Conservation (phyloP, 768 basidiomycete species). For the Termitomyces sp. region DNA sequence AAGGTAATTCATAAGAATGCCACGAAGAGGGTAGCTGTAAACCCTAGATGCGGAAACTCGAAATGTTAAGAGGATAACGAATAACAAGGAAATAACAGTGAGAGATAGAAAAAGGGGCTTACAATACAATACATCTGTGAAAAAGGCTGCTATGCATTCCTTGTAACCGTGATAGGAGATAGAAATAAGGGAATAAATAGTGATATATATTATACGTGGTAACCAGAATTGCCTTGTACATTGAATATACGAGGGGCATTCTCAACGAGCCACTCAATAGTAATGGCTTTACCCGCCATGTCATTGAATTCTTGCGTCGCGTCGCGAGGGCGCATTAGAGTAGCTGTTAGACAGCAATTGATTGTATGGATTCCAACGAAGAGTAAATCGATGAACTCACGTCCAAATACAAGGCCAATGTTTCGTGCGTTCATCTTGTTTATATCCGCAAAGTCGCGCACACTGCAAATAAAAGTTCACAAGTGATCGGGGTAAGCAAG, state of each 20-base stretch:
- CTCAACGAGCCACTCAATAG: slow-evolving; percentile 93
- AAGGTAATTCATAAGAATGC: neutral
- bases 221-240: slow-evolving; percentile 8
- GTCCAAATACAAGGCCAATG: slow-evolving; percentile 96
- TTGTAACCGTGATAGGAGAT: neutral
- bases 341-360: slow-evolving; percentile 51
- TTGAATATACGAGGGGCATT: slow-evolving; percentile 62
- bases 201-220: slow-evolving; percentile 9
- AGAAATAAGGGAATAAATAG: slow-evolving; percentile 15
- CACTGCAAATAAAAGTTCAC: slow-evolving; percentile 33
- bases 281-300: slow-evolving; percentile 94
- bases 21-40: neutral
- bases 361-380: neutral
- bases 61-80: neutral
- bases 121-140: slow-evolving; percentile 5
- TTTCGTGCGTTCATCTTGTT: slow-evolving; percentile 97
- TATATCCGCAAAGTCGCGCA: slow-evolving; percentile 58
- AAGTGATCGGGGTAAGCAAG: slow-evolving; percentile 1
- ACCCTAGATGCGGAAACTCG: neutral
- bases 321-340: slow-evolving; percentile 87
- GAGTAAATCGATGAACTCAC: slow-evolving; percentile 50
- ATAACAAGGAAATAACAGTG: neutral
- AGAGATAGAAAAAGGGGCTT: neutral
- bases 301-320: slow-evolving; percentile 89
- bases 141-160: slow-evolving; percentile 11